Percentiles rank a stretch among this genome's conserved stretches.
Conservation (phyloP, 352 stramenopile species). For the Phytophthora sojae region DNA sequence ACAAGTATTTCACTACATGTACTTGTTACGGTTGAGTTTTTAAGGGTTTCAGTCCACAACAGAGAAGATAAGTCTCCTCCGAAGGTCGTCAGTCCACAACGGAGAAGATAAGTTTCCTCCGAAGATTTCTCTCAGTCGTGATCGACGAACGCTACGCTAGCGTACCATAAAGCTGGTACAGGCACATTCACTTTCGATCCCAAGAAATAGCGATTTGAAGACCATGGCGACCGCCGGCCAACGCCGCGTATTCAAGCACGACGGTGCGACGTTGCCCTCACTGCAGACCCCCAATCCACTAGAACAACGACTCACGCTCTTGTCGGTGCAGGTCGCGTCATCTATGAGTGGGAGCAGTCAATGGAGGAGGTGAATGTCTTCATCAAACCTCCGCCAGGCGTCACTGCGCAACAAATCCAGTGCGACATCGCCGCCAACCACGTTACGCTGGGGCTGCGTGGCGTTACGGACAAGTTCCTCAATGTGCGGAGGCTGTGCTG, state of each 20-base stretch:
- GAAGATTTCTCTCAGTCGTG: too few species aligned
- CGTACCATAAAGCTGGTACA: background rate
- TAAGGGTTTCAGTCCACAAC: too few species aligned
- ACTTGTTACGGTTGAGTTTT: too few species aligned
- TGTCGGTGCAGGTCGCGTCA: slow-evolving; percentile 54
- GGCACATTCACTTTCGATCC: background rate
- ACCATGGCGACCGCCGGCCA: slow-evolving; percentile 52
- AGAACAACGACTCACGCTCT: background rate
- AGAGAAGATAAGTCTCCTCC: too few species aligned
- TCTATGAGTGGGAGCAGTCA: slow-evolving; percentile 98
- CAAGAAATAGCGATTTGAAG: slow-evolving; percentile 7
- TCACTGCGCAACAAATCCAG: slow-evolving; percentile 86
- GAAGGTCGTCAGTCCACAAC: too few species aligned
- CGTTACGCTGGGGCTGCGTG: slow-evolving; percentile 91
- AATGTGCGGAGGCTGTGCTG: slow-evolving; percentile 64
- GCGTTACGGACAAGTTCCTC: slow-evolving; percentile 92
- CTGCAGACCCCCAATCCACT: background rate
- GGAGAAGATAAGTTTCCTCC: too few species aligned
- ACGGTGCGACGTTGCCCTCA: slow-evolving; percentile 41
- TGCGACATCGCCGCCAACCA: slow-evolving; percentile 91
- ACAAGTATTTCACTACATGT: too few species aligned
- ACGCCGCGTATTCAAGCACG: slow-evolving; percentile 76
- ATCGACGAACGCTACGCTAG: too few species aligned
- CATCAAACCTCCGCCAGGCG: slow-evolving; percentile 89
- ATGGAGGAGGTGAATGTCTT: slow-evolving; percentile 96